Evolutionary conservation across 768 basidiomycete genomes (phyloP), one percentile per base, ranked within the genome.

Genomic region (Brasilioporus rufonigricans): DNA sequence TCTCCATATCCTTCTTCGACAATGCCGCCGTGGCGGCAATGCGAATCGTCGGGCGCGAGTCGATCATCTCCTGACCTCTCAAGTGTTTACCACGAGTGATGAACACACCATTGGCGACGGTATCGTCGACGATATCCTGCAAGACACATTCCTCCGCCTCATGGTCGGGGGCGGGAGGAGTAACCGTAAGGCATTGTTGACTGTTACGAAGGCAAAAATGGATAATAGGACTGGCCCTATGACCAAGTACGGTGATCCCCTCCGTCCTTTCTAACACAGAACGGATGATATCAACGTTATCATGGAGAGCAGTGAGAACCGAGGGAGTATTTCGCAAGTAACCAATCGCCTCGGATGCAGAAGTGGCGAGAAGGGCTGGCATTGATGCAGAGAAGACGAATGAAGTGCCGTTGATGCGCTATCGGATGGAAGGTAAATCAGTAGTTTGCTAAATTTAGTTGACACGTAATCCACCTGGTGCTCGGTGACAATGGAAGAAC

Each of bases 351-450:
- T 93, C 87, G 0, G 91, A 94, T 2, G 86, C 91, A 61, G 87
- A 84, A 59, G 93, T 93, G 19, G 92, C 86, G 36, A 98, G 85
- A 40, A 95, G 80, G 3, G 92, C 83, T 0, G 97, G 97, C 76
- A 96, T 85, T 3, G 96, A 86, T 18, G 97, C 97, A 1, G 96
- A 97, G 77, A 93, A 99, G 55, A 99, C 93, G 69, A 93, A 96
- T 0, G 93, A 85, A 4, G 93, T 86, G 16, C 91, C 93, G 68
- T 98, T 98, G 80, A 96, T 97, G 44, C 93, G 93, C 84, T 97
- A 64, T 32, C 18, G 32, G 24, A 45, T 12, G 1, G n/a, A 54
- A 47, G 29, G 23, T 13, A 6, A n/a, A 27, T 47, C 4, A 35
- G 27, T 11, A 24, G 1, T 39, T 40, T 21, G 24, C 27, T 12